Conservation (phyloP, 2,329 filamentous ascomycete genomes). For the Stagonosporopsis chrysanthemi region DNA sequence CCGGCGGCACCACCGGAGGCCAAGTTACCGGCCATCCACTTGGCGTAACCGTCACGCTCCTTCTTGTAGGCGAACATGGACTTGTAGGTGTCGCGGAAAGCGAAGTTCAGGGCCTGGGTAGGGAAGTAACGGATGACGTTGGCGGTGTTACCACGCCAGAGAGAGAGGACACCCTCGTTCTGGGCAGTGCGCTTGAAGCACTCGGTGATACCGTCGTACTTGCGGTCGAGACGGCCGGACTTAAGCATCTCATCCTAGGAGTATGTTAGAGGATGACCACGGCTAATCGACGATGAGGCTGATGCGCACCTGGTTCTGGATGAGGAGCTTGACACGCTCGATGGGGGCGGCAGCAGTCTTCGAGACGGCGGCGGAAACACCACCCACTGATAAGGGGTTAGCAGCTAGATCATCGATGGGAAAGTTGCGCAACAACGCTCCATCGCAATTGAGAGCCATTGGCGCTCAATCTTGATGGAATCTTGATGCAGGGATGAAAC, state of each 20-base stretch:
- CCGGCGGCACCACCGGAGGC: slow-evolving; percentile 99
- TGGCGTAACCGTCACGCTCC: slow-evolving; percentile 96
- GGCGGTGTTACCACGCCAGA: slow-evolving; percentile 99
- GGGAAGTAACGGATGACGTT: slow-evolving; percentile 99
- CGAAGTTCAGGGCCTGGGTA: slow-evolving; percentile 99
- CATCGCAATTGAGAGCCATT: slow-evolving; percentile 33
- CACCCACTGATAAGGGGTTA: slow-evolving; percentile 80
- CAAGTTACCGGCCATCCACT: slow-evolving; percentile 99
- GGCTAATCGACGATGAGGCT: background rate
- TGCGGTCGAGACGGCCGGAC: slow-evolving; percentile 95
- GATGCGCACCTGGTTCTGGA: slow-evolving; percentile 96
- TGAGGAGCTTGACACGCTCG: slow-evolving; percentile 99
- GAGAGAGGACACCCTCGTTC: slow-evolving; percentile 90
- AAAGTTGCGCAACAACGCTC: slow-evolving; percentile 15
- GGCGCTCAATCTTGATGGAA: slow-evolving; percentile 31
- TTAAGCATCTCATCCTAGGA: slow-evolving; percentile 99
- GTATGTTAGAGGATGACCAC: slow-evolving; percentile 28
- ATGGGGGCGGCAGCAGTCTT: slow-evolving; percentile 99
- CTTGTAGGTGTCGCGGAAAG: slow-evolving; percentile 99
- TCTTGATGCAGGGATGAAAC: slow-evolving; percentile 54
- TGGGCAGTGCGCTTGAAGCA: slow-evolving; percentile 93
- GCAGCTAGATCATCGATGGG: slow-evolving; percentile 35
- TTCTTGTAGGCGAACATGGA: slow-evolving; percentile 99
- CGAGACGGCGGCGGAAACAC: slow-evolving; percentile 99
- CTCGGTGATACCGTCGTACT: slow-evolving; percentile 91